phyloP scores from a whole-genome alignment of 352 stramenopile species.

The Phytophthora uliginosa region DNA sequence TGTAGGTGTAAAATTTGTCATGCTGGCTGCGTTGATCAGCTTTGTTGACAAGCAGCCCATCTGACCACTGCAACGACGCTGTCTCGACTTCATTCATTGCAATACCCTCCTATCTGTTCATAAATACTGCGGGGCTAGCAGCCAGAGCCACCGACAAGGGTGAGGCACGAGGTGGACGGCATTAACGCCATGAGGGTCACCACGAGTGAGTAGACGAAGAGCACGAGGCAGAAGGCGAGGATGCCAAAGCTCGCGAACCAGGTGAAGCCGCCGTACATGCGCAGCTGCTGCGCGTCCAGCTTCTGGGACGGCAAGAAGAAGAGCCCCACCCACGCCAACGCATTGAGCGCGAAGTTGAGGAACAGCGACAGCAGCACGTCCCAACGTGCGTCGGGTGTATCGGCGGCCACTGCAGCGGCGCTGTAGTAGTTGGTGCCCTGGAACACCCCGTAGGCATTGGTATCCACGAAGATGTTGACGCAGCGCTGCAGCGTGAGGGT shows the following conservation, averaged over 20 bases:
- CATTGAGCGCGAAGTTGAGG: conserved; percentile 66
- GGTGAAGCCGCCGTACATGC: conserved; percentile 77
- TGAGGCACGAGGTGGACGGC: conserved; percentile 45
- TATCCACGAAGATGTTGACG: conserved; percentile 69
- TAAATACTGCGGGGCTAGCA: conserved; percentile 47
- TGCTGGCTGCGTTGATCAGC: neutral
- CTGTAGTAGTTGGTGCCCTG: conserved; percentile 61
- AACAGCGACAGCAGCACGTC: conserved; percentile 66
- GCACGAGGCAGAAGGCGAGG: conserved; percentile 37
- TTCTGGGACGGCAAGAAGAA: conserved; percentile 78
- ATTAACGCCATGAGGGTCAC: conserved; percentile 52
- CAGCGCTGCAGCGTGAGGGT: conserved; percentile 67
- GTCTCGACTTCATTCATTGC: conserved; percentile 14
- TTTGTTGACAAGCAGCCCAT: no score
- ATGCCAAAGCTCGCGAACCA: conserved; percentile 43
- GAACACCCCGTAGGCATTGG: conserved; percentile 58
- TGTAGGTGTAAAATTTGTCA: neutral
- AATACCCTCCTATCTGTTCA: conserved; percentile 18
- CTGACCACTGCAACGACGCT: conserved; percentile 11
- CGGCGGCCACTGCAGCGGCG: conserved; percentile 35
- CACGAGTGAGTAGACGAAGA: conserved; percentile 50
- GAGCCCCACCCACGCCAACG: conserved; percentile 63
- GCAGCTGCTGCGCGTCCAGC: conserved; percentile 74
- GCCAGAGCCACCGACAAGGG: conserved; percentile 42
- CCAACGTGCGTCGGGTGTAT: conserved; percentile 44